Base-by-base conservation (phyloP, 805 yeast genomes). In the Sugiyamaella chiloensis region DNA sequence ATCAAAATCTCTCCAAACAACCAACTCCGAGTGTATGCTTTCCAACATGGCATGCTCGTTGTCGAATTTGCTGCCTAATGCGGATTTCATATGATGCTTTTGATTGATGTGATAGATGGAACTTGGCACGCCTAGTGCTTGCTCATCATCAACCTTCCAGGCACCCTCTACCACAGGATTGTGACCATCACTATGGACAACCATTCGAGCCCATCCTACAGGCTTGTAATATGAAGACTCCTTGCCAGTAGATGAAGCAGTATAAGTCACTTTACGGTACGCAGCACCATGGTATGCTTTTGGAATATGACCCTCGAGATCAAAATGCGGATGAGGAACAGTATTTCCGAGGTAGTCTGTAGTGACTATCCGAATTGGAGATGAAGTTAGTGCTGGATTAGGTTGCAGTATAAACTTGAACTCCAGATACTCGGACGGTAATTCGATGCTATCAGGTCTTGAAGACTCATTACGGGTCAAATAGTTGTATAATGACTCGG, bases 151-250 rank as follows among this genome's bases (percentile, higher is more conserved):
- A 3, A 63, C 66, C 39, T 54, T 54, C 62, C 66, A 64, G 1
- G 64, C 47, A 12, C 67, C 68, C 27, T 55, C 50, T 6, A 60
- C 36, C 5, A 36, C 37, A 11, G 58, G 56, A 5, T 21, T 24
- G 4, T 16, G 7, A 3, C 55, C 60, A 21, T 45, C 56, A 24
- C 53, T 31, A 42, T 46, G 46, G 21, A 62, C 53, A 3, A 56
- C 50, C 11, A 62, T 42, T 14, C 68, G 55, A 11, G 68, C 65
- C 65, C 65, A 62, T 5, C 68, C 68, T 2, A 64, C 66, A 9
- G 52, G 52, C 20, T 36, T 40, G 50, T 53, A 63, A 16, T 45
- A 34, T 6, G 39, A 30, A n/a, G 36, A 21, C 3, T 44, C 45
- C 20, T 50, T 34, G 3, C 57, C 57, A 16, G 53, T 40, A 3